These are phyloP conservation scores for Kluyveromyces nonfermentans DNA, from an alignment of 805 yeast genomes.

Conservation along the genomic window DNA sequence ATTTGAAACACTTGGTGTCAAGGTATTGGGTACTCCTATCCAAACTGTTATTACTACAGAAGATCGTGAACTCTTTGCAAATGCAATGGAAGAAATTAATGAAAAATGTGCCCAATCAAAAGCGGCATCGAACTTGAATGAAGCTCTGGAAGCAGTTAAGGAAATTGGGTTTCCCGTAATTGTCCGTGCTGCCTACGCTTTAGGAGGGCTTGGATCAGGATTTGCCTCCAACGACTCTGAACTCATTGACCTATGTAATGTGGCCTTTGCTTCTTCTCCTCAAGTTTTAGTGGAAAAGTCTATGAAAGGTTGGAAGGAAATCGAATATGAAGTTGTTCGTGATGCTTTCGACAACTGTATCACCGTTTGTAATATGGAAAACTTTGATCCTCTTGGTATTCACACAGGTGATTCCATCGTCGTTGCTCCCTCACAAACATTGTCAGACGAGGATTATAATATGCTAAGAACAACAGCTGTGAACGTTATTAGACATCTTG, in stretches of 20 bases:
- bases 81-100: slow-evolving; percentile 87
- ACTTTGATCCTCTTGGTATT: slow-evolving; percentile 95
- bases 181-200: slow-evolving; percentile 94
- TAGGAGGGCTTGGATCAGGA: slow-evolving; percentile 98
- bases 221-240: slow-evolving; percentile 85
- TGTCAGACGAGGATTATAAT: slow-evolving; percentile 93
- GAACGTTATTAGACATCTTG: slow-evolving; percentile 91
- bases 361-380: slow-evolving; percentile 98
- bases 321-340: slow-evolving; percentile 97
- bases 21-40: slow-evolving; percentile 93
- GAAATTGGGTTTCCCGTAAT: slow-evolving; percentile 91
- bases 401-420: slow-evolving; percentile 99
- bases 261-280: slow-evolving; percentile 92
- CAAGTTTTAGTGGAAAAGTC: slow-evolving; percentile 93
- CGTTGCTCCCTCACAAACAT: slow-evolving; percentile 96
- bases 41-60: slow-evolving; percentile 96
- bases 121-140: slow-evolving; percentile 71
- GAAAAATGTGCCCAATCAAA: slow-evolving; percentile 94
- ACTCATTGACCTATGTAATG: slow-evolving; percentile 72
- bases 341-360: slow-evolving; percentile 96
- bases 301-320: slow-evolving; percentile 99
- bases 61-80: slow-evolving; percentile 92
- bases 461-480: slow-evolving; percentile 98
- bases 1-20: slow-evolving; percentile 77
- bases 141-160: slow-evolving; percentile 76